Evolutionary conservation across 495 filamentous ascomycete species (phyloP), one percentile per base, ranked within the genome.

Genomic region (Usnea hakonensis): DNA sequence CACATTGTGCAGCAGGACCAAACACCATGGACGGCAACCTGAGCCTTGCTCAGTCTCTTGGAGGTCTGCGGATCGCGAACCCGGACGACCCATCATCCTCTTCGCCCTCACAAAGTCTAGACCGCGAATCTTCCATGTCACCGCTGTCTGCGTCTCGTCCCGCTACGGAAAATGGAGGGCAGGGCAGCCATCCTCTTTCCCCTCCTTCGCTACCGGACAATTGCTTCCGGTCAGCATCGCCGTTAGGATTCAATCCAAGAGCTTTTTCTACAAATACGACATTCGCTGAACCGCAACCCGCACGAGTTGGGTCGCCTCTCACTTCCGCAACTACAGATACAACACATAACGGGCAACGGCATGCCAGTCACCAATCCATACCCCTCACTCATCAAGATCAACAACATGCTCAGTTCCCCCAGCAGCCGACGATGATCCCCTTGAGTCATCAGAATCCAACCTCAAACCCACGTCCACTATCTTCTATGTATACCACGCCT

Each of bases 51-150:
- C 89, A 91, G 75, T 88, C 90, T 62, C 81, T 99, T 65, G 95
- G 95, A 58, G 95, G 95, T 67, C 79, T 99, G 73, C 89, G 94
- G 67, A 97, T 97, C 70, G 95, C 95, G 64, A 99, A 99, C 73
- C 94, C 95, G 46, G 93, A 97, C 78, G 85, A 94, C 73, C 81
- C 83, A 54, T 85, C 87, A 36, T 78, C 87, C 44, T 76, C 79
- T 64, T 73, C 76, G 46, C 75, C 84, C n/a, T 75, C 76, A 64
- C 69, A 75, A 17, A 54, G 58, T 14, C n/a, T 58, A 32, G 58
- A 56, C 8, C 50, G 36, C 36, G 43, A 9, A 21, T 28, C 56
- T 44, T 66, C 68, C 2, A 19, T 68, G 11, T 66, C 68, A 54
- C 68, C 62, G 4, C 37, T 62, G n/a, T 64, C 68, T 23, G 36